Evolutionary conservation across 805 yeast genomes (phyloP), one percentile per base, ranked within the genome.

Genomic region (Teunomyces cretensis): DNA sequence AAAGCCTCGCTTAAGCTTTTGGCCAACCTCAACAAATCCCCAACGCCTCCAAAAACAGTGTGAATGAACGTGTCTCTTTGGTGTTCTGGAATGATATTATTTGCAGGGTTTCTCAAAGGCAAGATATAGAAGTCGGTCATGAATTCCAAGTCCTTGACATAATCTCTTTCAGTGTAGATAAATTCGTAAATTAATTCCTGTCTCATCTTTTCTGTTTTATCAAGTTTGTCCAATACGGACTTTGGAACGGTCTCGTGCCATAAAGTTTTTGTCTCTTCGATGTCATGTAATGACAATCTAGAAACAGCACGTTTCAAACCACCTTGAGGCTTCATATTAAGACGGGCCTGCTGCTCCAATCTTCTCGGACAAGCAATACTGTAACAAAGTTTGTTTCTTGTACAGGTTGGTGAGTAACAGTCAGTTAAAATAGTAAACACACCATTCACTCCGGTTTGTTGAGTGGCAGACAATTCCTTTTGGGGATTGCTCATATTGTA

Each of bases 371-470:
- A 94, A 9, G 97, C 95, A 54, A 94, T 91, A 35, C 96, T 87
- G 66, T 94, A 94, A 67, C 99, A 94, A 32, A 92, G 70, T 28
- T 80, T 74, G 57, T 88, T 95, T 42, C 95, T 74, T 4, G 96
- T 84, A 67, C 99, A 94, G 0, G 99, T 94, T 28, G 99, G 96
- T 0, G 97, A 90, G 60, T 94, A 94, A 67, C 99, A 94, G 59
- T 91, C 96, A 0, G 97, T 88, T 50, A 94, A 72, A 35, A 92
- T 70, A 1, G 97, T 92, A 59, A 92, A 94, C 3, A 94, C 96
- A 54, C 99, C 99, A 63, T 88, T 88, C 9, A 89, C 90, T 0
- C 73, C 71, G 4, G 70, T 62, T 42, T 52, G 58, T 30, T 52
- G 53, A 13, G 62, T 45, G 11, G 55, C 46, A 39, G 33, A 22